Evolutionary conservation across 2,329 filamentous ascomycete genomes (phyloP).

Genomic region (Colletotrichum camelliae): DNA sequence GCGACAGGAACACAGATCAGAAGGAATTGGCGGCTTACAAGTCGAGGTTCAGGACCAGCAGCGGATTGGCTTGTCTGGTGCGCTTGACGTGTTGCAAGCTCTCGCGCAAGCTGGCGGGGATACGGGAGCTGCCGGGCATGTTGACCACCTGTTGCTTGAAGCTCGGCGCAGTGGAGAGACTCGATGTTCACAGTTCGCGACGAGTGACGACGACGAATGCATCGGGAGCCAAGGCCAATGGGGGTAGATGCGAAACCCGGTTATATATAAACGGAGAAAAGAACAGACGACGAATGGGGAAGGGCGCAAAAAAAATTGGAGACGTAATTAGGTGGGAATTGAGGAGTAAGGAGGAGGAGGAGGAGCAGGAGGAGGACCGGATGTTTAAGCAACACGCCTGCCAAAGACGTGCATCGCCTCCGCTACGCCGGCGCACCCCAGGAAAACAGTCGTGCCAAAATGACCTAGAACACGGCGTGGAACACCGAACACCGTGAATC

Average conservation of each 20-base stretch:
- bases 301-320: slow-evolving; percentile 1
- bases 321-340: not conserved
- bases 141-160: slow-evolving; percentile 24
- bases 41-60: slow-evolving; percentile 69
- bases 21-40: slow-evolving; percentile 54
- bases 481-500: not conserved
- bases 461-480: not conserved
- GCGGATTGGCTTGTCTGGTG: slow-evolving; percentile 58
- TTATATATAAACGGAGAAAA: slow-evolving; percentile 4
- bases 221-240: not conserved
- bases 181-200: slow-evolving; percentile 11
- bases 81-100: slow-evolving; percentile 67
- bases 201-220: not conserved
- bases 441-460: not conserved
- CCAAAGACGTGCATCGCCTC: not conserved
- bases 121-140: slow-evolving; percentile 72
- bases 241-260: not conserved
- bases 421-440: not conserved
- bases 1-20: not conserved
- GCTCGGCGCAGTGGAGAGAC: not conserved
- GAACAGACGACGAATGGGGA: not conserved
- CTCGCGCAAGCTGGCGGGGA: slow-evolving; percentile 74
- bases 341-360: not conserved
- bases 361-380: not conserved
- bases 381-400: not conserved